phyloP scores from a whole-genome alignment of 2,329 filamentous ascomycete species.

The Hymenoscyphus albidus region DNA sequence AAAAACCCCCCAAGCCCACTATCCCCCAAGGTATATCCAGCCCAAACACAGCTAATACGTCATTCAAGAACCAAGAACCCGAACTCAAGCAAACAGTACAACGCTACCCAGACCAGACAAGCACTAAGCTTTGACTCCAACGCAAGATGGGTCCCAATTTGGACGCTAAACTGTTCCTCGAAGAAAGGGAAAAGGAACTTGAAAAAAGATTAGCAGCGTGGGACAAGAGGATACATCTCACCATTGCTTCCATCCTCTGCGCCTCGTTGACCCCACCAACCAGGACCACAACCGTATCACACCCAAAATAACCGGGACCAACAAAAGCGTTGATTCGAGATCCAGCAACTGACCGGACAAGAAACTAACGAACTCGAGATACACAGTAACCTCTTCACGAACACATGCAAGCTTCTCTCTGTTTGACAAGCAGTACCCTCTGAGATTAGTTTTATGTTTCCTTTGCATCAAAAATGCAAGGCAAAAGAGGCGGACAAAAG shows the following conservation, averaged over 20 bases:
- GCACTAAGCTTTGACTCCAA: conserved; percentile 92
- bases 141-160: conserved; percentile 77
- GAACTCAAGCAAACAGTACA: conserved; percentile 19
- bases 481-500: conserved; percentile 80
- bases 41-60: conserved; percentile 21
- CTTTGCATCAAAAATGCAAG: conserved; percentile 62
- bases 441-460: conserved; percentile 91
- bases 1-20: conserved; percentile 6
- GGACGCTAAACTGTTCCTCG: conserved; percentile 23
- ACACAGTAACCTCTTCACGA: conserved; percentile 22
- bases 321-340: conserved; percentile 18
- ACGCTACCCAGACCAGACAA: conserved; percentile 56
- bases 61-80: conserved; percentile 9
- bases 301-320: conserved; percentile 17
- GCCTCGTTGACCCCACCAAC: conserved; percentile 11
- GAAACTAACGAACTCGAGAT: conserved; percentile 17
- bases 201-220: conserved; percentile 23
- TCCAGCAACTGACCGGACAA: conserved; percentile 24
- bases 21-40: conserved; percentile 16
- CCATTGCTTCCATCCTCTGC: conserved; percentile 27
- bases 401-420: conserved; percentile 55
- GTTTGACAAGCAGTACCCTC: conserved; percentile 80
- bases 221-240: conserved; percentile 20
- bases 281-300: conserved; percentile 18
- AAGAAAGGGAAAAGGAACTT: conserved; percentile 6